Base-by-base conservation (phyloP, 192 early-diverging fungal genomes). In the Linnemannia exigua region DNA sequence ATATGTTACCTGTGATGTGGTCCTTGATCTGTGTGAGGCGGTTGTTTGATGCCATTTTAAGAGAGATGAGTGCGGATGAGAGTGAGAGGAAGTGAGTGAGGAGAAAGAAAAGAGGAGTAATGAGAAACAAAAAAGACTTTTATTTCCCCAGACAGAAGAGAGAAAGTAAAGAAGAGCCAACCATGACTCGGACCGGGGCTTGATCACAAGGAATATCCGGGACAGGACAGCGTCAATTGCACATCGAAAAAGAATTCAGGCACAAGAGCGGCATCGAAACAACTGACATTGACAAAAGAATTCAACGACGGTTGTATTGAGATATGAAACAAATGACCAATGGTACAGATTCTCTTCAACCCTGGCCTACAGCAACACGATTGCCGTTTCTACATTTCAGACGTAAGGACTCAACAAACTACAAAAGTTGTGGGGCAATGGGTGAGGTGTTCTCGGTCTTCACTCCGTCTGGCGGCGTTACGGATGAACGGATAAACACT, bases 11-110 rank as follows among this genome's bases (percentile, higher is more conserved):
- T 54, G 20, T 76, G 58, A 85, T 72, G 77, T 85, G 83, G 25
- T 78, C 74, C 77, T 85, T 85, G 83, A 85, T 85, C 67, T 85
- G 83, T 46, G 75, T 77, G 70, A 85, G 83, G n/a, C 83, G 83
- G 17, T 79, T 85, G 82, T 79, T 75, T 0, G 58, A 31, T 7
- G 58, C 28, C 58, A 63, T 63, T n/a, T 0, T 33, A 4, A 7
- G 28, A 31, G 28, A 15, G 11, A 12, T 3, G 12, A 31, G 58
- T 31, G 3, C 28, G 8, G 58, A 63, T 63, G 58, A 14, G 28
- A 63, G 7, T 20, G 19, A 52, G 20, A 22, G 50, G 2, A 3
- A 12, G n/a, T 20, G n/a, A 28, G 20, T 25, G 25, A 50, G 37
- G 70, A 28, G 25, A 37, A 44, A 12, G 68, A 70, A n/a, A n/a